These are phyloP conservation scores for Alternaria burnsii DNA, from an alignment of 2,329 filamentous ascomycete species.

Conservation along the genomic window DNA sequence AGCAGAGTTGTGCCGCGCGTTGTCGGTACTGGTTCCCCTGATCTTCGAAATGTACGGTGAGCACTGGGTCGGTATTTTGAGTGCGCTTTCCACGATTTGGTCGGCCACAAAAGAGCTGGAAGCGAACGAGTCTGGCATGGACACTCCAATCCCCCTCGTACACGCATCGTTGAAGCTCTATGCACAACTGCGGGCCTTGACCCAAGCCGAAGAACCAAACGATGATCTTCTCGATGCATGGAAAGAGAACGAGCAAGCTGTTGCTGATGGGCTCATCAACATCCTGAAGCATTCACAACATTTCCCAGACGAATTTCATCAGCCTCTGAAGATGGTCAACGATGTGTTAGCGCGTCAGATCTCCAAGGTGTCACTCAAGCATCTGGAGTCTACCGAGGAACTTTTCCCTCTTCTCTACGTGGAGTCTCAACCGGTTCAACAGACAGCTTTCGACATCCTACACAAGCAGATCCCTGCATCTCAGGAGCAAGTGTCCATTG, in stretches of 20 bases:
- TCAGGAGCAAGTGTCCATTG: conserved; percentile 84
- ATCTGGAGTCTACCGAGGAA: conserved; percentile 70
- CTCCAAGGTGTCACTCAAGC: conserved; percentile 67
- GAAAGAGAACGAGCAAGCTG: conserved; percentile 64
- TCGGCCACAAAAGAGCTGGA: conserved; percentile 34
- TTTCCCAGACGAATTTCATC: conserved; percentile 63
- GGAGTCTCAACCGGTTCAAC: conserved; percentile 77
- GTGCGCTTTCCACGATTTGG: conserved; percentile 51
- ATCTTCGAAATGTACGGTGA: conserved; percentile 86
- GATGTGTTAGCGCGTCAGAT: conserved; percentile 75
- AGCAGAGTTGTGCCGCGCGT: conserved; percentile 64
- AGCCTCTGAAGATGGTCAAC: conserved; percentile 79
- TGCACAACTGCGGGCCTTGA: conserved; percentile 67
- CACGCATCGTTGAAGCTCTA: conserved; percentile 78
- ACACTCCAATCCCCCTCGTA: conserved; percentile 63
- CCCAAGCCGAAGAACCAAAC: conserved; percentile 70
- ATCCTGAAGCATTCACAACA: conserved; percentile 67
- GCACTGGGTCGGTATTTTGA: conserved; percentile 73
- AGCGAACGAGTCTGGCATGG: conserved; percentile 33
- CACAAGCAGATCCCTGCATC: conserved; percentile 78
- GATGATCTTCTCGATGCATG: conserved; percentile 85
- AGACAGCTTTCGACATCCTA: conserved; percentile 80
- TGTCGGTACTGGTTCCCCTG: conserved; percentile 70
- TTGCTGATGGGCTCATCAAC: conserved; percentile 67
- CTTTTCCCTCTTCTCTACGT: conserved; percentile 81